Percentiles rank a stretch among this genome's conserved stretches.
Evolutionary conservation across 306 rosid genomes (phyloP).

Genomic region (Malus orientalis): DNA sequence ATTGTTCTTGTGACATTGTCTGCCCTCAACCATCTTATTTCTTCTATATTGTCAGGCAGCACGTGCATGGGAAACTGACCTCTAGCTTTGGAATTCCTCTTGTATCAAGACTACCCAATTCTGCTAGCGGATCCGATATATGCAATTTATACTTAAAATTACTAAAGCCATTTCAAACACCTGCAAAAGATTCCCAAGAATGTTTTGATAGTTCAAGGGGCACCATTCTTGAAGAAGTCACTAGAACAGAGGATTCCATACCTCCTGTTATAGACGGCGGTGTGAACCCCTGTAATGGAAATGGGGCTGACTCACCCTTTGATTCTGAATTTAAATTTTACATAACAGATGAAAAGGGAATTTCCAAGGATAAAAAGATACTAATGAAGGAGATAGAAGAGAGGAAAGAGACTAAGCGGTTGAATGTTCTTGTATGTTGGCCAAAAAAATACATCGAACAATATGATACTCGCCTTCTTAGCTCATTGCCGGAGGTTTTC

Average conservation of each 20-base stretch:
- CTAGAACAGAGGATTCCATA: conserved; percentile 24
- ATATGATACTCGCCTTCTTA: conserved; percentile 49
- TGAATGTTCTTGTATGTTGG: conserved; percentile 79
- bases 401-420: conserved; percentile 33
- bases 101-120: conserved; percentile 43
- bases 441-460: conserved; percentile 49
- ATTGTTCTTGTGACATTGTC: conserved; percentile 2
- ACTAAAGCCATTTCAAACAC: conserved; percentile 51
- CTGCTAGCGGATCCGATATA: conserved; percentile 60
- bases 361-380: conserved; percentile 44
- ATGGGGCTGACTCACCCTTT: conserved; percentile 30
- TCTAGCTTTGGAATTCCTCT: conserved; percentile 86
- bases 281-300: conserved; percentile 19
- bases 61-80: conserved; percentile 49
- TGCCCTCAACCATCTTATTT: conserved; percentile 18
- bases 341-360: conserved; percentile 72
- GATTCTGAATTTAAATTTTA: conserved; percentile 59
- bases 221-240: conserved; percentile 35
- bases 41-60: conserved; percentile 53
- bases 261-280: conserved; percentile 24
- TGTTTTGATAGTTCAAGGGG: conserved; percentile 29
- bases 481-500: conserved; percentile 84
- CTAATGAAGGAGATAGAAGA: conserved; percentile 41
- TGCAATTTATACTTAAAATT: conserved; percentile 48
- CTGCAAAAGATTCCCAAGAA: conserved; percentile 34